Conservation (phyloP, 2,329 filamentous ascomycete genomes). For the Rutstroemia sydowiana region DNA sequence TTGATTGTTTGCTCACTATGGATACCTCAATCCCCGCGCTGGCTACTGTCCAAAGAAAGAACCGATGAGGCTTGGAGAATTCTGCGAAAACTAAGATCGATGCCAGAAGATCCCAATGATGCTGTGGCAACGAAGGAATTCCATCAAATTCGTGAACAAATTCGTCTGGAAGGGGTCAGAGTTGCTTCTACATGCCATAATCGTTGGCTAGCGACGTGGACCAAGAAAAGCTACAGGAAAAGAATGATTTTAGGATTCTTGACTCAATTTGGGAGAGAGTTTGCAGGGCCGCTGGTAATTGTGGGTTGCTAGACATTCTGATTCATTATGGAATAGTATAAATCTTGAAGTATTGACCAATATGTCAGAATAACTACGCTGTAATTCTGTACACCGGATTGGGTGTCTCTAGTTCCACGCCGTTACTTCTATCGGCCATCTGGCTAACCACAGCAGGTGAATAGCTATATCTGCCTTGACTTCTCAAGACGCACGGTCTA, state of each 20-base stretch:
- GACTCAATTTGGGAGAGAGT: slow-evolving; percentile 5
- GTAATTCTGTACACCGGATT: slow-evolving; percentile 11
- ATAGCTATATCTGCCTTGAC: slow-evolving; percentile 18
- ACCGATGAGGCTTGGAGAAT: slow-evolving; percentile 18
- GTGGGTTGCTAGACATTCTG: background rate
- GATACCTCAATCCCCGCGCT: slow-evolving; percentile 27
- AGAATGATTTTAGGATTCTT: slow-evolving; percentile 9
- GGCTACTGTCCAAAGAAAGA: slow-evolving; percentile 29
- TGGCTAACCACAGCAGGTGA: slow-evolving; percentile 15
- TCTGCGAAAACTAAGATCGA: slow-evolving; percentile 21
- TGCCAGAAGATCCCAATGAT: slow-evolving; percentile 21
- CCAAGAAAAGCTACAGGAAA: slow-evolving; percentile 8
- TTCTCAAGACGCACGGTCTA: background rate
- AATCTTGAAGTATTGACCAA: background rate
- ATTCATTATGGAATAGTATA: background rate
- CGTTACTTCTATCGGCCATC: slow-evolving; percentile 10
- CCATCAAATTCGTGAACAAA: slow-evolving; percentile 28
- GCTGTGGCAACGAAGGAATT: slow-evolving; percentile 25
- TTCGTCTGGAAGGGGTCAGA: slow-evolving; percentile 20
- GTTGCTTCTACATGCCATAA: background rate
- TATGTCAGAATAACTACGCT: slow-evolving; percentile 8
- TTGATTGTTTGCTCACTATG: slow-evolving; percentile 21
- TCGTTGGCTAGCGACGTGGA: background rate
- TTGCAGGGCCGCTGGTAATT: slow-evolving; percentile 10
- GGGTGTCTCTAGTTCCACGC: slow-evolving; percentile 3